Conservation (phyloP, 2,329 filamentous ascomycete species). For the Aspergillus pseudoglaucus region DNA sequence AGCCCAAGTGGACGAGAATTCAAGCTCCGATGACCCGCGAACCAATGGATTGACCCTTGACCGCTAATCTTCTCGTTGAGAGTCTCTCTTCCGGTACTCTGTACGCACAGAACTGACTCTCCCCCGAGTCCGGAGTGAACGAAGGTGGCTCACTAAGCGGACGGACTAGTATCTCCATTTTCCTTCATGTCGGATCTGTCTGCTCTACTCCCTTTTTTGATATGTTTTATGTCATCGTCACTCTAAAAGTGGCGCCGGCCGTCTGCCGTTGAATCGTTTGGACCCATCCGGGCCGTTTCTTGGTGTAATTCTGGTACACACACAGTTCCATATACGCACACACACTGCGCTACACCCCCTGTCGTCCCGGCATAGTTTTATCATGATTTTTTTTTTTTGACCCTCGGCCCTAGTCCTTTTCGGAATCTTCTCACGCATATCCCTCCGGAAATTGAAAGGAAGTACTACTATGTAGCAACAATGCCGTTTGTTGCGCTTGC, state of each 20-base stretch:
- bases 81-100: background rate
- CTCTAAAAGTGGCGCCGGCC: conserved; percentile 4
- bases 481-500: conserved; percentile 5
- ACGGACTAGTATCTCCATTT: background rate
- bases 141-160: background rate
- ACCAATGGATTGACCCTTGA: conserved; percentile 11
- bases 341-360: conserved; percentile 13
- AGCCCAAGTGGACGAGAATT: conserved; percentile 2
- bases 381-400: conserved; percentile 1
- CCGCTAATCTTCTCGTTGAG: conserved; percentile 10
- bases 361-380: conserved; percentile 15
- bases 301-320: background rate
- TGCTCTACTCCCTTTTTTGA: conserved; percentile 7
- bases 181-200: background rate
- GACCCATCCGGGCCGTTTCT: conserved; percentile 11
- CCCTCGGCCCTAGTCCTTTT: conserved; percentile 10
- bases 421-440: conserved; percentile 4
- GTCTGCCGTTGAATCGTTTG: conserved; percentile 8
- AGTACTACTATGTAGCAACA: conserved; percentile 9
- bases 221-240: conserved; percentile 2
- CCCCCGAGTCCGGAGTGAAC: too few relatives aligned
- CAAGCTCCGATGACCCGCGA: conserved; percentile 2
- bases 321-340: background rate
- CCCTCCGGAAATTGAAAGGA: conserved; percentile 20
- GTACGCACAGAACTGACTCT: background rate